phyloP scores from a whole-genome alignment of 2,329 filamentous ascomycete species.

The Dothiorella sarmentorum region DNA sequence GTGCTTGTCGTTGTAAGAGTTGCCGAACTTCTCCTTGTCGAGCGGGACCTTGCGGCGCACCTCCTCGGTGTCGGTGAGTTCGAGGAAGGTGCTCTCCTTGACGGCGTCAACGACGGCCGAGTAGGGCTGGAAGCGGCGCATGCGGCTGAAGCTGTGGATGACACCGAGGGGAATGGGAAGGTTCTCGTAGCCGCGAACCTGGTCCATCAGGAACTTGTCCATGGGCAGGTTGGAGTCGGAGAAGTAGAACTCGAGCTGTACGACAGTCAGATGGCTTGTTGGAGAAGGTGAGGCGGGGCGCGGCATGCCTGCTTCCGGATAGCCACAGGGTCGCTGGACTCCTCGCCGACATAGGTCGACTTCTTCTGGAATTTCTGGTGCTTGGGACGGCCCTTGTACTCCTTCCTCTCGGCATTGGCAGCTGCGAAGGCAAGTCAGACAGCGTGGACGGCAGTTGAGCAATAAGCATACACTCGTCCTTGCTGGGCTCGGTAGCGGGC shows the following conservation, averaged over 20 bases:
- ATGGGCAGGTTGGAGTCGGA: constrained; percentile 83
- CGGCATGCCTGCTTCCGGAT: constrained; percentile 76
- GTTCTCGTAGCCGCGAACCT: constrained; percentile 75
- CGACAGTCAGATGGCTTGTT: constrained; percentile 21
- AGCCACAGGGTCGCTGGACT: constrained; percentile 71
- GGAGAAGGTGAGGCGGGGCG: background rate
- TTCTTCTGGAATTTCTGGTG: constrained; percentile 22
- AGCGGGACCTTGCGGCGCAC: constrained; percentile 67
- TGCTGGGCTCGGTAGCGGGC: constrained; percentile 19
- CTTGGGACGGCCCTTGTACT: constrained; percentile 19
- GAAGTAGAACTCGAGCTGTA: constrained; percentile 92
- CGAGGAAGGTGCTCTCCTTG: constrained; percentile 69
- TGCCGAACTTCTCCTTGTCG: constrained; percentile 41
- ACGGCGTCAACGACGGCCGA: constrained; percentile 78
- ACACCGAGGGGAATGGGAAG: constrained; percentile 74
- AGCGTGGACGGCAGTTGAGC: background rate
- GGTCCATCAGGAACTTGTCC: constrained; percentile 81
- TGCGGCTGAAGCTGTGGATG: constrained; percentile 87
- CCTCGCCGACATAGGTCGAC: constrained; percentile 47
- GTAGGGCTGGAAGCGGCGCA: constrained; percentile 91
- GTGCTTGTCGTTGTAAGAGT: constrained; percentile 51
- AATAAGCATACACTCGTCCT: constrained; percentile 17
- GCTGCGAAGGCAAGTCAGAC: background rate
- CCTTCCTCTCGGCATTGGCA: constrained; percentile 14
- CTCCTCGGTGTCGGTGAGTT: constrained; percentile 61